A percentile compares a stretch with the other conserved stretches of the same genome.
Evolutionary conservation across 164 flowering plant genomes (phyloP).

Genomic region (Tetracentron sinense): DNA sequence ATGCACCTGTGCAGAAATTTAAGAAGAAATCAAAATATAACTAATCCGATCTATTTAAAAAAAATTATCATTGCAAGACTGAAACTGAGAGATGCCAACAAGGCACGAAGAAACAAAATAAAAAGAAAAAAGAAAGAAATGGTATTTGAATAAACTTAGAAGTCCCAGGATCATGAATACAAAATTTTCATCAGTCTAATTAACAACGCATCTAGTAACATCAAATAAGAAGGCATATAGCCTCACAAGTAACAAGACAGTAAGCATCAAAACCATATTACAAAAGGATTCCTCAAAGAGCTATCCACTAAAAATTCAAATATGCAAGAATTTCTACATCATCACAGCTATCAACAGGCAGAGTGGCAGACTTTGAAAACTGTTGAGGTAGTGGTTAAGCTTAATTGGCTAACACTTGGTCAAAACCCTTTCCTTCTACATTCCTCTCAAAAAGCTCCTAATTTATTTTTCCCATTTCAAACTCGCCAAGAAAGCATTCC

Average conservation of each 20-base stretch:
- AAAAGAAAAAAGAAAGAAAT: neutral
- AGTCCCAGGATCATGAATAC: no score
- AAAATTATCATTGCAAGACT: no score
- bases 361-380: neutral
- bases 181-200: neutral
- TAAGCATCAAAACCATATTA: neutral
- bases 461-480: no score
- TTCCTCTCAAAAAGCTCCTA: neutral
- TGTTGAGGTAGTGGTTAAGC: no score
- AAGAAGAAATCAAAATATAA: no score
- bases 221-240: neutral
- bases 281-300: neutral
- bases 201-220: neutral
- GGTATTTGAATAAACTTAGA: neutral
- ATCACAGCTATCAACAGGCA: neutral
- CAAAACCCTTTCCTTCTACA: neutral
- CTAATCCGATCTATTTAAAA: no score
- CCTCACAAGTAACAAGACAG: neutral
- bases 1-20: neutral
- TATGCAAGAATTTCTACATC: neutral
- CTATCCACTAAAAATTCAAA: neutral
- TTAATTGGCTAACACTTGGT: no score
- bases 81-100: neutral
- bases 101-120: neutral
- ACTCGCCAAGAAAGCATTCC: neutral